A percentile compares a stretch with the other conserved stretches of the same genome.
Evolutionary conservation across 371 early-diverging fungal species (phyloP).

Genomic region (Nematocida ausubeli): DNA sequence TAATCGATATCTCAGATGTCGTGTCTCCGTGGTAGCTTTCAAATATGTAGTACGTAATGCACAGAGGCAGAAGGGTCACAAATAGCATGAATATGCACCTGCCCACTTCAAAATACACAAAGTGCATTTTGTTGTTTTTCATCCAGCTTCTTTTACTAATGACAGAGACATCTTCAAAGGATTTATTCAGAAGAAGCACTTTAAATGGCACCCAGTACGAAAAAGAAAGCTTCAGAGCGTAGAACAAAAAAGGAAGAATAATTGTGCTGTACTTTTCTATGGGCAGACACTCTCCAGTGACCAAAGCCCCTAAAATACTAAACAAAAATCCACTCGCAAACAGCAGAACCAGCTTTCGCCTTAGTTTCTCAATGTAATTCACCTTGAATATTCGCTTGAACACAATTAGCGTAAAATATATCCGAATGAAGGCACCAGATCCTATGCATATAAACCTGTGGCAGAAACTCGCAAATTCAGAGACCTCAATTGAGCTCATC

Average conservation of each 20-base stretch:
- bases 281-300: not conserved
- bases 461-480: not conserved
- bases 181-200: not conserved
- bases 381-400: not conserved
- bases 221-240: not conserved
- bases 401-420: conserved; percentile 4
- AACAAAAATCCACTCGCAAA: not conserved
- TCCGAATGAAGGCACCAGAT: not conserved
- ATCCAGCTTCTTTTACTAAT: conserved; percentile 11
- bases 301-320: not conserved
- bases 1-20: conserved; percentile 51
- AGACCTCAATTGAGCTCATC: not conserved
- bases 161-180: conserved; percentile 15
- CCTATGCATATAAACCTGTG: conserved; percentile 25
- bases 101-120: conserved; percentile 49
- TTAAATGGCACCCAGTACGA: conserved; percentile 24
- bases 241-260: not conserved
- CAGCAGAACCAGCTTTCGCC: not conserved
- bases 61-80: conserved; percentile 18
- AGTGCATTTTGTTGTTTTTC: conserved; percentile 22
- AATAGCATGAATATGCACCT: conserved; percentile 11
- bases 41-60: conserved; percentile 36
- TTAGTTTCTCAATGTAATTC: not conserved
- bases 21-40: conserved; percentile 1
- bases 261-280: not conserved